Conservation (phyloP, 2,329 filamentous ascomycete genomes). For the Leptographium procerum region DNA sequence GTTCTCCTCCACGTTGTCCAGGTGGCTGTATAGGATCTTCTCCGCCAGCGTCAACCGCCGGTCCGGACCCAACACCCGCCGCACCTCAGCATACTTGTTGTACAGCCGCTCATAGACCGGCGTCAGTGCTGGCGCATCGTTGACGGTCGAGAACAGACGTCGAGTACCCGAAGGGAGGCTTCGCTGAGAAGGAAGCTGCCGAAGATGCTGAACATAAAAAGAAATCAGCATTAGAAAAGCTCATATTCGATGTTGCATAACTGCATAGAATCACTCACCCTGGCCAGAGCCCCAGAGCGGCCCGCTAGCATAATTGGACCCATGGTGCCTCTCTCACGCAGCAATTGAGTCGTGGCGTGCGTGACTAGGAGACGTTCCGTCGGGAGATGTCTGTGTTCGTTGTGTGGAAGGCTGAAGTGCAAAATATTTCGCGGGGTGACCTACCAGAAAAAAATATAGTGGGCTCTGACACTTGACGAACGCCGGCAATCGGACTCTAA, state of each 20-base stretch:
- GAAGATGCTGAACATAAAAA: conserved; percentile 22
- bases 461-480: background rate
- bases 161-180: conserved; percentile 17
- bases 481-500: conserved; percentile 10
- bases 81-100: conserved; percentile 63
- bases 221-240: too few relatives aligned
- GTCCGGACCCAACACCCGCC: conserved; percentile 52
- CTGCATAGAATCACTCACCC: conserved; percentile 28
- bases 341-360: background rate
- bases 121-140: conserved; percentile 30
- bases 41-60: conserved; percentile 76
- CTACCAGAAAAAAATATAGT: conserved; percentile 7
- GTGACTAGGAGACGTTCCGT: background rate
- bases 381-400: background rate
- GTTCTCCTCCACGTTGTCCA: conserved; percentile 81
- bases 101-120: conserved; percentile 78
- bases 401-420: background rate
- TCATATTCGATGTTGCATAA: background rate
- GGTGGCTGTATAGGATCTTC: conserved; percentile 95
- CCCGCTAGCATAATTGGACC: conserved; percentile 39
- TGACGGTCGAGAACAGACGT: conserved; percentile 25
- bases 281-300: conserved; percentile 35
- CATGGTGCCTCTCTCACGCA: conserved; percentile 22
- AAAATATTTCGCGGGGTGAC: conserved; percentile 2
- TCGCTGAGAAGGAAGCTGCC: conserved; percentile 21